Evolutionary conservation across 371 early-diverging fungal species (phyloP).

Genomic region (Apophysomyces trapeziformis): DNA sequence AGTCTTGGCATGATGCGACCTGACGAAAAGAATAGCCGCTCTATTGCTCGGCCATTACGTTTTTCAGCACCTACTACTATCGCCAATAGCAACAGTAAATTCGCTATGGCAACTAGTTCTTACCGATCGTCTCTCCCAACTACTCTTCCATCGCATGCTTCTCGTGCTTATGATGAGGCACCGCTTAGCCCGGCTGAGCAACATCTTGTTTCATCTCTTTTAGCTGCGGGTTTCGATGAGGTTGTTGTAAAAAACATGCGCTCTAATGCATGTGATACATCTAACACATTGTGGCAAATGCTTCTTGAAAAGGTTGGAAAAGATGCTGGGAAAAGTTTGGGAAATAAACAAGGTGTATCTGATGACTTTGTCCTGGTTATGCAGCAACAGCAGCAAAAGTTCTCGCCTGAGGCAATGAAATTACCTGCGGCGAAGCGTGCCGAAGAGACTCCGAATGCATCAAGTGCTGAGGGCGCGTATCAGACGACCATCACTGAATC

Average conservation of each 20-base stretch:
- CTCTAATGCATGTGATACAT: constrained; percentile 67
- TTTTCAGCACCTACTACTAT: constrained; percentile 39
- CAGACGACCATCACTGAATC: constrained; percentile 11
- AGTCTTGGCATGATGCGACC: constrained; percentile 29
- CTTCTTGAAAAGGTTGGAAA: constrained; percentile 51
- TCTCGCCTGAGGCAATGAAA: background rate
- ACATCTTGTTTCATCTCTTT: constrained; percentile 54
- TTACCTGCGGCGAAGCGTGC: background rate
- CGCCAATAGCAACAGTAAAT: constrained; percentile 23
- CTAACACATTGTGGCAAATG: constrained; percentile 76
- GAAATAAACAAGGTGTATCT: constrained; percentile 2
- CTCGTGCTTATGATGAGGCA: constrained; percentile 26
- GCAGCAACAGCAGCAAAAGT: constrained; percentile 14
- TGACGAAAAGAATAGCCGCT: constrained; percentile 11
- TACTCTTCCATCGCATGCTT: constrained; percentile 12
- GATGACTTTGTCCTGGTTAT: constrained; percentile 5
- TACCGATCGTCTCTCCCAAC: constrained; percentile 37
- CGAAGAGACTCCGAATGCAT: constrained; percentile 1
- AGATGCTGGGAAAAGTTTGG: constrained; percentile 12
- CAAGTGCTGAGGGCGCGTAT: background rate
- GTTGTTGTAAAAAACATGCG: constrained; percentile 65
- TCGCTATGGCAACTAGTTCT: constrained; percentile 17
- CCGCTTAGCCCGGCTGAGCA: constrained; percentile 50
- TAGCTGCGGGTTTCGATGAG: constrained; percentile 70
- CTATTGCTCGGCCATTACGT: constrained; percentile 28